These are phyloP conservation scores for Cryptosporidium parvum DNA, from an alignment of 169 alveolate genomes.

Conservation along the genomic window DNA sequence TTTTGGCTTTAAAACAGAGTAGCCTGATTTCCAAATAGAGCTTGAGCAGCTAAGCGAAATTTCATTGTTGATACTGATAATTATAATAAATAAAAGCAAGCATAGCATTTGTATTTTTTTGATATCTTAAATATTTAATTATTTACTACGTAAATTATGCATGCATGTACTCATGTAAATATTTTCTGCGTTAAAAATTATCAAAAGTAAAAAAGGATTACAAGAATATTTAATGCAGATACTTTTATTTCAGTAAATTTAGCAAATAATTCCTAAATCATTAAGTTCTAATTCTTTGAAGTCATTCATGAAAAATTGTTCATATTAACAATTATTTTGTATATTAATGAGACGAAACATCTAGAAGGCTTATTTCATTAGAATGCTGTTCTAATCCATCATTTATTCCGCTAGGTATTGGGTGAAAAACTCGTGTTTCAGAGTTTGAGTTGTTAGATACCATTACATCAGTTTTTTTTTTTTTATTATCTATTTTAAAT, in stretches of 20 bases:
- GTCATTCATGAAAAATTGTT: not conserved
- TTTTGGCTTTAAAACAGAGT: slow-evolving; percentile 36
- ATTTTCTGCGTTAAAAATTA: not conserved
- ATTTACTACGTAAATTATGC: not conserved
- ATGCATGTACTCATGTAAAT: slow-evolving; percentile 27
- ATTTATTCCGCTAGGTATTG: slow-evolving; percentile 25
- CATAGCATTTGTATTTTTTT: slow-evolving; percentile 4
- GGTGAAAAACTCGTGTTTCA: slow-evolving; percentile 11
- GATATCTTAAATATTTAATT: not conserved
- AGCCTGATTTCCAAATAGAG: slow-evolving; percentile 4
- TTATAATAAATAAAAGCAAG: slow-evolving; percentile 10
- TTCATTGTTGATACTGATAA: not conserved
- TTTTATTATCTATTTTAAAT: not conserved
- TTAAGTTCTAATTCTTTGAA: not conserved
- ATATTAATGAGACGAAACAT: not conserved
- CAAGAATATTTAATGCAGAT: not conserved
- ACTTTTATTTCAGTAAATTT: not conserved
- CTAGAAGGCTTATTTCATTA: not conserved
- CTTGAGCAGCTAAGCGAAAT: slow-evolving; percentile 8
- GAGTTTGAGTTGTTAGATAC: not conserved
- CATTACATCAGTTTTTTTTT: not conserved
- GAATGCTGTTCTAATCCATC: not conserved
- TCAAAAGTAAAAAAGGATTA: not conserved
- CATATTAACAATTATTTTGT: not conserved
- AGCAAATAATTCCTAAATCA: slow-evolving; percentile 1